Evolutionary conservation across 495 filamentous ascomycete species (phyloP).

Genomic region (Hypoxylon fragiforme): DNA sequence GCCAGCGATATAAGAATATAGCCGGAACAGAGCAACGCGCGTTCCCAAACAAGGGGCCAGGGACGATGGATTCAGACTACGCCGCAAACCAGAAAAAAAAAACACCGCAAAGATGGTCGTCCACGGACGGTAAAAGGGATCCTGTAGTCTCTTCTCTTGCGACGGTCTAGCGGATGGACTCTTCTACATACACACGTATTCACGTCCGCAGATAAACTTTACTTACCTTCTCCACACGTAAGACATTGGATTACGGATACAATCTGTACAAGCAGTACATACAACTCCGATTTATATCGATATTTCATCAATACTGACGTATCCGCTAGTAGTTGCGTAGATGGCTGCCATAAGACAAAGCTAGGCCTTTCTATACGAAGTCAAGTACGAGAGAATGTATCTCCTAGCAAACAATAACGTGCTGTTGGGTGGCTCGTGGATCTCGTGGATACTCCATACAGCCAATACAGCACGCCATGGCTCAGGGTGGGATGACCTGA

Average conservation of each 20-base stretch:
- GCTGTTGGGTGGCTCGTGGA: constrained; percentile 1
- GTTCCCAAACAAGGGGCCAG: constrained; percentile 24
- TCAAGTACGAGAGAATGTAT: background rate
- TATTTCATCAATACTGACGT: background rate
- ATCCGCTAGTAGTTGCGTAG: constrained; percentile 3
- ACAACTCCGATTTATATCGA: constrained; percentile 1
- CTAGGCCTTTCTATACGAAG: constrained; percentile 1
- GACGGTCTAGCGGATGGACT: constrained; percentile 19
- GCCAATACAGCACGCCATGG: background rate
- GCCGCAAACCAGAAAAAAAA: constrained; percentile 1
- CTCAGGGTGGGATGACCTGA: constrained; percentile 13
- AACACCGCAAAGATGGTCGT: background rate
- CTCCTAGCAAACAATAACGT: constrained; percentile 13
- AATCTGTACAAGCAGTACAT: background rate
- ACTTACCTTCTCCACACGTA: constrained; percentile 8
- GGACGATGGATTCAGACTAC: constrained; percentile 23
- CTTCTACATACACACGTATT: constrained; percentile 5
- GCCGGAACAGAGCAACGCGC: constrained; percentile 34
- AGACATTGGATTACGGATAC: constrained; percentile 22
- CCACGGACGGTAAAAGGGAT: constrained; percentile 10
- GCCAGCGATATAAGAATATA: constrained; percentile 31
- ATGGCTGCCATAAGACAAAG: background rate
- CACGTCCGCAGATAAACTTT: constrained; percentile 11
- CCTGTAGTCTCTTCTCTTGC: background rate
- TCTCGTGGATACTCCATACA: constrained; percentile 4